phyloP scores from a whole-genome alignment of 129 eudicot species.

The Kitagawia praeruptora region DNA sequence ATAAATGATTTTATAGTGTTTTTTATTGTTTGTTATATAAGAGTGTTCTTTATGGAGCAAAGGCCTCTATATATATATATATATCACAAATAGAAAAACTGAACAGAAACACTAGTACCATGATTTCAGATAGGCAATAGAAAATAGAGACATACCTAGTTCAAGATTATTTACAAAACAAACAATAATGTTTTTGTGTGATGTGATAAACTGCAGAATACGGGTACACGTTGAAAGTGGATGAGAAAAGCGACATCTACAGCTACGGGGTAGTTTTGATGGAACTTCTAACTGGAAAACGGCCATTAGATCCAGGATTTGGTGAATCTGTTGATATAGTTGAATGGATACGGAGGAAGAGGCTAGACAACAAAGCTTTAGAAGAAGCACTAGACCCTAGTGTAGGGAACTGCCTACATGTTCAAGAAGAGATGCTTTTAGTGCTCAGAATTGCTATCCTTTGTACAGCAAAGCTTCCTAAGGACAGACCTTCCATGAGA shows the following conservation, averaged over 20 bases:
- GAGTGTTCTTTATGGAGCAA: too few species aligned
- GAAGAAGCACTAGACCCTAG: slow-evolving; percentile 55
- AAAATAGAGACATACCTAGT: background rate
- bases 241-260: slow-evolving; percentile 81
- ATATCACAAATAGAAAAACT: background rate
- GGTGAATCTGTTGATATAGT: slow-evolving; percentile 68
- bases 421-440: slow-evolving; percentile 87
- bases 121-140: background rate
- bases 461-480: slow-evolving; percentile 73
- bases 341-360: slow-evolving; percentile 62
- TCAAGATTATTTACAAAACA: background rate
- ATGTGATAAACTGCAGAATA: slow-evolving; percentile 48
- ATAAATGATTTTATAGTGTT: too few species aligned
- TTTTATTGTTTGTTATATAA: too few species aligned
- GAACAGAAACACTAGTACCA: background rate
- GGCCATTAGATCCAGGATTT: slow-evolving; percentile 57
- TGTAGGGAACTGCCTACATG: slow-evolving; percentile 65
- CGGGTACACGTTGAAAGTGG: slow-evolving; percentile 82
- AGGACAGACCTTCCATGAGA: slow-evolving; percentile 91
- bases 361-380: slow-evolving; percentile 41
- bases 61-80: too few species aligned
- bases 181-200: slow-evolving; percentile 3
- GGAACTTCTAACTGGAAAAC: slow-evolving; percentile 76
- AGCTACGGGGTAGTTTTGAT: slow-evolving; percentile 87
- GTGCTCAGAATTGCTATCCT: slow-evolving; percentile 75